Base-by-base conservation (phyloP, 306 rosid species). In the Vigna unguiculata region DNA sequence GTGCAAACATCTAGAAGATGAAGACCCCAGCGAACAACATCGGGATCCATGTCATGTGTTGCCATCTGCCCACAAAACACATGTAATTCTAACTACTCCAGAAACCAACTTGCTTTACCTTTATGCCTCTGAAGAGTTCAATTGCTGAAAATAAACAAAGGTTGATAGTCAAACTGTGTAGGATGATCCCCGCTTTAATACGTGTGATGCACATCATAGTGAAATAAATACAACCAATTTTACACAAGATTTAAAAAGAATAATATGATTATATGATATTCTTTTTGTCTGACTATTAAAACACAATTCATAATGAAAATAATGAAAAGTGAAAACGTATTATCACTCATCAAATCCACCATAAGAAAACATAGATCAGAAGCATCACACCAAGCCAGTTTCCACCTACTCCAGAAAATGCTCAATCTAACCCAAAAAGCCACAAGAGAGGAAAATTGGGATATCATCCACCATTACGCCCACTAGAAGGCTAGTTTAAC, bases 1-100 rank as follows among this genome's bases (percentile, higher is more conserved):
- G 92, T 89, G 81, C 97, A 92, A 78, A 54, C 96, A 87, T 90
- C 97, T 74, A 95, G 85, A 28, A 86, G 96, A 88, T 95, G 97
- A 52, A 95, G 92, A 60, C 92, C 93, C 99, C 99, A 95, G 20
- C 96, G 87, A 69, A 81, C 82, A 53, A 92, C 91, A 69, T 95
- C 99, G 7, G 97, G 97, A 86, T 95, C 98, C 71, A 88, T 28
- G 5, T 92, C 80, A 82, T 81, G 80, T 0, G 90, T 54, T 61
- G 78, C 71, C 96, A 90, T 85, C 53, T 62, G 14, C 73, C 69
- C 46, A 59, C 22, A 11, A 46, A 60, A 73, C 72, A 72, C 83
- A 73, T 76, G 82, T 72, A 66, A 74, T 74, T 63, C 71, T 51
- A 64, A 51, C 67, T n/a, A 57, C 69, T 55, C 78, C 76, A 53